Conservation (phyloP, 2,329 filamentous ascomycete species). For the Massarina eburnea region DNA sequence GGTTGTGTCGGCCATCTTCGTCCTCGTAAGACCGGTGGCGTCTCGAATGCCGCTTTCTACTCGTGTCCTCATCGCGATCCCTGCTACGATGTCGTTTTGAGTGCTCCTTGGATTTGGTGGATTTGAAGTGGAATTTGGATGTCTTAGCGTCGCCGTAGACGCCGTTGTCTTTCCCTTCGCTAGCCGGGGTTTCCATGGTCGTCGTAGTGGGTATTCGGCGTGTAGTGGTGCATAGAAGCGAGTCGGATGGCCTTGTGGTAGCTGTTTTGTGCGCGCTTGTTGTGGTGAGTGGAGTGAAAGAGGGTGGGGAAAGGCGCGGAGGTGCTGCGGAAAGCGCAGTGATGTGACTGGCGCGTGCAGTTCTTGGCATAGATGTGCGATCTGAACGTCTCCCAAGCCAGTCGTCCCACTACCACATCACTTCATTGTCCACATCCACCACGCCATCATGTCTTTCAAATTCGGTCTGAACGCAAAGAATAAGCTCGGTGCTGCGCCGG, state of each 20-base stretch:
- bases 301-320: conserved; percentile 16
- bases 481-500: conserved; percentile 44
- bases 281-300: conserved; percentile 2
- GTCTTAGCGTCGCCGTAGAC: conserved; percentile 29
- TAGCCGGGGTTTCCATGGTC: conserved; percentile 34
- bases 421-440: background rate
- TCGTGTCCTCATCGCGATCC: conserved; percentile 8
- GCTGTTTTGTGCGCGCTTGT: background rate
- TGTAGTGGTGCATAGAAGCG: conserved; percentile 20
- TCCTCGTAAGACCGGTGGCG: conserved; percentile 14
- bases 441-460: conserved; percentile 45
- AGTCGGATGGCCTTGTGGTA: background rate
- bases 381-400: background rate
- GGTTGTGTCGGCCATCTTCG: conserved; percentile 15
- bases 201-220: conserved; percentile 10
- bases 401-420: background rate
- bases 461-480: conserved; percentile 64
- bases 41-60: conserved; percentile 11
- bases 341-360: conserved; percentile 28
- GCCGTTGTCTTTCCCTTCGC: conserved; percentile 16
- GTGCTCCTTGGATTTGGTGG: conserved; percentile 22
- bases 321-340: conserved; percentile 24
- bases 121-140: conserved; percentile 46
- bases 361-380: conserved; percentile 20
- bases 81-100: conserved; percentile 17